phyloP scores from a whole-genome alignment of 2,329 filamentous ascomycete genomes.

The Cercospora janseana region DNA sequence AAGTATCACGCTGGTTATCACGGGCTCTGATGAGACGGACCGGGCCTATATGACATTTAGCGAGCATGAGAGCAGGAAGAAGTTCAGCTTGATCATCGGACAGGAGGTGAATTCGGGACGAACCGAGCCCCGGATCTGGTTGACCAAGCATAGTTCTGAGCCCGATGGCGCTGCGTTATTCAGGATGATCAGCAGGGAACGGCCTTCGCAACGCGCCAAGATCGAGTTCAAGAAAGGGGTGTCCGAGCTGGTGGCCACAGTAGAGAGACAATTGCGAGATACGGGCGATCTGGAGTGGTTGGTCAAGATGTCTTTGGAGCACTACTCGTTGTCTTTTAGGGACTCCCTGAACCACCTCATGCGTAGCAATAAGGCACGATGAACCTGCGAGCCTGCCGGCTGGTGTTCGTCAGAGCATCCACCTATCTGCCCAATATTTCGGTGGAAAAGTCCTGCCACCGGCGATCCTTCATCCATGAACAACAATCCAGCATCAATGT shows the following conservation, averaged over 20 bases:
- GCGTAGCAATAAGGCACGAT: constrained; percentile 6
- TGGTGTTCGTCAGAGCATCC: neutral
- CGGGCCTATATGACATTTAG: constrained; percentile 22
- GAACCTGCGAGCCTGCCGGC: neutral
- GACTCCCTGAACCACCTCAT: constrained; percentile 10
- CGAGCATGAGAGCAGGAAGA: constrained; percentile 23
- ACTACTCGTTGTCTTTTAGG: constrained; percentile 19
- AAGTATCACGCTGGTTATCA: constrained; percentile 22
- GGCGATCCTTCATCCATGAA: no score
- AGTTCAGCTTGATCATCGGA: constrained; percentile 20
- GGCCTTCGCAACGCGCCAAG: constrained; percentile 5
- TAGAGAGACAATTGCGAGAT: constrained; percentile 10
- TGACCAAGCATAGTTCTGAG: constrained; percentile 12
- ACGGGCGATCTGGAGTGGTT: constrained; percentile 23
- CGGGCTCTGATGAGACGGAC: constrained; percentile 21
- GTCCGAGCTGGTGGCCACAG: constrained; percentile 18
- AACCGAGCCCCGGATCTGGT: constrained; percentile 19
- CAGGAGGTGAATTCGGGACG: constrained; percentile 19
- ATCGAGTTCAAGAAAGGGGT: constrained; percentile 24
- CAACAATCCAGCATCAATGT: no score
- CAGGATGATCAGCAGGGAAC: constrained; percentile 2
- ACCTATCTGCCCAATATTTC: no score
- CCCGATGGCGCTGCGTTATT: constrained; percentile 7
- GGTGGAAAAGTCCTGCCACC: no score
- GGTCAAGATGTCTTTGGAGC: constrained; percentile 20